A percentile compares a stretch with the other conserved stretches of the same genome.
Conservation (phyloP, 2,329 filamentous ascomycete genomes). For the Scedosporium apiospermum region DNA sequence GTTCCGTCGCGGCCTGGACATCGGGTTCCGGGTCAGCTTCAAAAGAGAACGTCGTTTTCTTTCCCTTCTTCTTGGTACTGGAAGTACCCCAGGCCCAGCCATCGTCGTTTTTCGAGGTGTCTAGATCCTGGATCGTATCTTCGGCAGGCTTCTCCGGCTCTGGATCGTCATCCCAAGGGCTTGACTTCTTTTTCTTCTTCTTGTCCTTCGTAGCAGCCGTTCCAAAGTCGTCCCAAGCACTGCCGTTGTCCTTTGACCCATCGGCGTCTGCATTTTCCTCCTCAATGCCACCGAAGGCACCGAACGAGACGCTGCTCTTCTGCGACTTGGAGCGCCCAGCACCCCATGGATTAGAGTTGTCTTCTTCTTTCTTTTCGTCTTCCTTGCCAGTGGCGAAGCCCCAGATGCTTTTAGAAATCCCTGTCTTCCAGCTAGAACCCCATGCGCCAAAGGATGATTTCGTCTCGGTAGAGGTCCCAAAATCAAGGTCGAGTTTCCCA, state of each 20-base stretch:
- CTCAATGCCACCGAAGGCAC: constrained; percentile 28
- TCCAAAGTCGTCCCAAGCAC: constrained; percentile 21
- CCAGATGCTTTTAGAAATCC: constrained; percentile 34
- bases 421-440: constrained; percentile 51
- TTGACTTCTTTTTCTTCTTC: constrained; percentile 30
- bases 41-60: constrained; percentile 19
- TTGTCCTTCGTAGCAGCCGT: constrained; percentile 29
- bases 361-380: constrained; percentile 26
- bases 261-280: constrained; percentile 28
- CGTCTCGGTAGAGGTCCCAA: constrained; percentile 34
- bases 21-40: constrained; percentile 14
- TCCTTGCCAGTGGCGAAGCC: constrained; percentile 25
- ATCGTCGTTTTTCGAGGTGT: constrained; percentile 24
- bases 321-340: constrained; percentile 37
- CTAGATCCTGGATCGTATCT: constrained; percentile 21
- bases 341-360: constrained; percentile 40
- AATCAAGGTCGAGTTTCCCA: constrained; percentile 47
- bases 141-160: constrained; percentile 17
- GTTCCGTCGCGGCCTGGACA: constrained; percentile 13
- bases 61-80: constrained; percentile 33
- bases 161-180: constrained; percentile 16
- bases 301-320: constrained; percentile 36
- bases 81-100: constrained; percentile 26
- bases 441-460: constrained; percentile 45
- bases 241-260: constrained; percentile 24